Conservation (phyloP, 352 stramenopile genomes). For the Phytophthora europaea region DNA sequence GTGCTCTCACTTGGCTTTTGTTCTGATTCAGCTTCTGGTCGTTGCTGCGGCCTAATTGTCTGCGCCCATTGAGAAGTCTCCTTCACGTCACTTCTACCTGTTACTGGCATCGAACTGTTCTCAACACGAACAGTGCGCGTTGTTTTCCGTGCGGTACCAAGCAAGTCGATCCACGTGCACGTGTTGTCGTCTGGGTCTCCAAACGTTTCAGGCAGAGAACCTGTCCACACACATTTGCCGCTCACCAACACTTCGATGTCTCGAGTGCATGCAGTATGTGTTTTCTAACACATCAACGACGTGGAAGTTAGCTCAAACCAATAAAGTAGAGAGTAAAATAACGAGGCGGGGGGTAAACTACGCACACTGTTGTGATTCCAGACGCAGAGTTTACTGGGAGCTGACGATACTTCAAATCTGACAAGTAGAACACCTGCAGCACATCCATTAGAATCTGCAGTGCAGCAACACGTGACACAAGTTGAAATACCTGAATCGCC, state of each 20-base stretch:
- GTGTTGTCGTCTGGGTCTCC: slow-evolving; percentile 71
- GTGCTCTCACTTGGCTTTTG: slow-evolving; percentile 20
- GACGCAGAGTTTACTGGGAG: slow-evolving; percentile 74
- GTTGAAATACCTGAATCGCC: slow-evolving; percentile 53
- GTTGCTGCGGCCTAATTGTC: slow-evolving; percentile 1
- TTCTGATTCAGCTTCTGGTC: not conserved
- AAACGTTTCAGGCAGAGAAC: slow-evolving; percentile 78
- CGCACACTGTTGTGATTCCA: slow-evolving; percentile 89
- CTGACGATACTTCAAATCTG: slow-evolving; percentile 50
- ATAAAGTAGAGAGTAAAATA: not conserved
- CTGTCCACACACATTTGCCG: slow-evolving; percentile 76
- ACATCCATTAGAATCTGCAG: not conserved
- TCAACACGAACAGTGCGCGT: slow-evolving; percentile 33
- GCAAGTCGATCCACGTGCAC: slow-evolving; percentile 78
- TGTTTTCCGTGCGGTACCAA: slow-evolving; percentile 45
- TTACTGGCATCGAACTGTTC: not conserved
- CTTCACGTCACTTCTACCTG: slow-evolving; percentile 6
- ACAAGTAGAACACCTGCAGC: slow-evolving; percentile 62
- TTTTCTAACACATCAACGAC: slow-evolving; percentile 28
- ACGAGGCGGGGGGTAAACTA: not conserved
- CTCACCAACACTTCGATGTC: slow-evolving; percentile 77
- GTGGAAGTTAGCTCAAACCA: not conserved
- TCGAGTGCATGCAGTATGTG: slow-evolving; percentile 56
- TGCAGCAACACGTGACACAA: not conserved
- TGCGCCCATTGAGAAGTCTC: slow-evolving; percentile 9